A percentile compares a stretch with the other conserved stretches of the same genome.
Evolutionary conservation across 2,329 filamentous ascomycete species (phyloP).

Genomic region (Lasiodiplodia sp.): DNA sequence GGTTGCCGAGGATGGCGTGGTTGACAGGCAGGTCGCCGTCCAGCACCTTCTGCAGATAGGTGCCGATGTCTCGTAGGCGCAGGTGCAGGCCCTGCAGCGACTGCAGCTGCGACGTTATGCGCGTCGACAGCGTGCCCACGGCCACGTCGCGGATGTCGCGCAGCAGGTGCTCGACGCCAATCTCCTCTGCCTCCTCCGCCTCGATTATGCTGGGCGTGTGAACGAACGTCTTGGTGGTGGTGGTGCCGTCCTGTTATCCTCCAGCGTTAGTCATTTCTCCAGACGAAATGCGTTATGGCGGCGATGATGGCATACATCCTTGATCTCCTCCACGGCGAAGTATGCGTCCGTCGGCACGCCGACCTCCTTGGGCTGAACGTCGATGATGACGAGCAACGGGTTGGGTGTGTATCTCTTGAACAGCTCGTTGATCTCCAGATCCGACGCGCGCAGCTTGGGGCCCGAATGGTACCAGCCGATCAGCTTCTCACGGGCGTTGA

Average conservation of each 20-base stretch:
- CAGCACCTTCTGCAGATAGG: slow-evolving; percentile 94
- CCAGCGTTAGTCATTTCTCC: slow-evolving; percentile 15
- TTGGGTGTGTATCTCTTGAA: slow-evolving; percentile 99
- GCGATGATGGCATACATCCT: slow-evolving; percentile 75
- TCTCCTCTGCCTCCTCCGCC: slow-evolving; percentile 98
- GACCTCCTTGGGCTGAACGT: slow-evolving; percentile 97
- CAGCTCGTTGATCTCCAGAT: slow-evolving; percentile 98
- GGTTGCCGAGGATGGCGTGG: slow-evolving; percentile 94
- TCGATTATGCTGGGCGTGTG: slow-evolving; percentile 98
- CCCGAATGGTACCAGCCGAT: slow-evolving; percentile 99
- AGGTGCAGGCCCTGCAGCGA: slow-evolving; percentile 95
- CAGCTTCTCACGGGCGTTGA: slow-evolving; percentile 97
- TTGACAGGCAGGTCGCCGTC: slow-evolving; percentile 93
- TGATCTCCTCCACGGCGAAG: slow-evolving; percentile 99
- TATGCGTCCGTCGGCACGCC: slow-evolving; percentile 98
- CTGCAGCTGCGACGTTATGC: slow-evolving; percentile 96
- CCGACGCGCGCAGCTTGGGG: slow-evolving; percentile 93
- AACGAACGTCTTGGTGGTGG: slow-evolving; percentile 95
- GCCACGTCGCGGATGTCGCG: slow-evolving; percentile 98
- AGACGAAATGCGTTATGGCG: neutral
- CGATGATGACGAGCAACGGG: slow-evolving; percentile 94
- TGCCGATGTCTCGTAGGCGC: slow-evolving; percentile 91
- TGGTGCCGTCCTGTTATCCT: slow-evolving; percentile 82
- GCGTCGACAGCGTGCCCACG: slow-evolving; percentile 92
- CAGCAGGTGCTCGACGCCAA: slow-evolving; percentile 96